Evolutionary conservation across 2,329 filamentous ascomycete species (phyloP), one percentile per base, ranked within the genome.

Genomic region (Bipolaris sorokiniana): DNA sequence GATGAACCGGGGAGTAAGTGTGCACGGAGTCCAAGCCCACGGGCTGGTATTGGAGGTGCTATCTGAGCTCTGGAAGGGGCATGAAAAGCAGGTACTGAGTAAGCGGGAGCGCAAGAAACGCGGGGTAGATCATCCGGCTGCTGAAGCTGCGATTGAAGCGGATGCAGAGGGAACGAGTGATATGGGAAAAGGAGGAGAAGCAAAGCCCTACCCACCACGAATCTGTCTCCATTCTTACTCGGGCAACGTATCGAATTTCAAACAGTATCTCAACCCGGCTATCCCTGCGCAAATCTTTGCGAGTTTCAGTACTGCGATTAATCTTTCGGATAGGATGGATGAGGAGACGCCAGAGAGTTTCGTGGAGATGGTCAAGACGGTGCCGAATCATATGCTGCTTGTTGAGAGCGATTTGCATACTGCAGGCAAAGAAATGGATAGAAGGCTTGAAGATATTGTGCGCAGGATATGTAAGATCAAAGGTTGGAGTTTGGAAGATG

Each of bases 141-240:
- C 62, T 0, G 58, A 63, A 15, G 56, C 38, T 7, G 50, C 61
- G 9, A 10, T 57, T 13, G 52, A 57, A 22, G 49, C 57, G 13
- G 51, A 46, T 1, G 45, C 47, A 23, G 23, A 49, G 1, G 33
- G 15, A 15, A 28, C 40, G 1, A 10, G 15, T 11, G n/a, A 4
- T 26, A 45, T 26, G n/a, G 28, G 7, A 0, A 28, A 56, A 57
- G 41, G 54, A 9, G 54, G 67, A 49, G 20, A 33, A 5, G 26
- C 37, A n/a, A 50, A 80, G 1, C 87, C 83, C 10, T 98, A 89
- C 66, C 93, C 95, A 3, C 92, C 93, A 0, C 82, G 93, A 7
- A 89, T 98, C 72, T 99, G 95, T 71, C 85, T 99, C 57, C 95
- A 99, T 76, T 97, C 93, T 0, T 99, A 92, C 76, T 96, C 90